Base-by-base conservation (phyloP, 2,329 filamentous ascomycete species). In the Magnaporthiopsis poae region DNA sequence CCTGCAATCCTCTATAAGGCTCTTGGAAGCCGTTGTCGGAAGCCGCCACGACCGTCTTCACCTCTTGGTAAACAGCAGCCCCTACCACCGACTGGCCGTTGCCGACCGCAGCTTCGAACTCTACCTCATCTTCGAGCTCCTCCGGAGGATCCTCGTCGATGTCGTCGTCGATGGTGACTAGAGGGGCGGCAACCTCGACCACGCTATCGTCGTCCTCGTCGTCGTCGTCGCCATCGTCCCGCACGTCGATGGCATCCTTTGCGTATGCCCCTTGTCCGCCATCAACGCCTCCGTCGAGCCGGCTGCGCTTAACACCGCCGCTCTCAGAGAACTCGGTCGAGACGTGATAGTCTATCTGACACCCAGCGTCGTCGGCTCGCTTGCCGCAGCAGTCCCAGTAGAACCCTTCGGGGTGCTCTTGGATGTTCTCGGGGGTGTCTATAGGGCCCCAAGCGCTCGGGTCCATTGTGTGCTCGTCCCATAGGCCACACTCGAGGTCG, bases 301-400 rank as follows among this genome's bases (percentile, higher is more conserved):
- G 61, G 21, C 29, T n/a, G 27, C 61, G 61, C 61, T 62, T 62
- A 5, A 15, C n/a, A 5, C 25, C 13, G 21, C 29, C 33, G 4
- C n/a, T 46, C 59, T 33, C 60, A 5, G 25, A 5, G 25, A 18
- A 11, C 8, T 18, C 25, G 11, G 11, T 7, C 35, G 60, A 29
- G 5, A 33, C 25, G 29, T 67, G 66, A 21, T 12, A 62, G 59
- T 60, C 66, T 2, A 7, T 11, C 36, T 27, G 18, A 36, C 66
- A 67, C 2, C 62, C 46, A 12, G 35, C 9, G 3, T 67, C 31
- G n/a, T 36, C 33, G 33, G 62, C 67, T 0, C 29, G 12, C 25
- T 65, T 39, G 0, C 68, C 31, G 56, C 72, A 74, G 52, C 73
- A 73, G 12, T 35, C 46, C 69, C 70, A 74, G 2, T 59, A n/a